Evolutionary conservation across 2,329 filamentous ascomycete genomes (phyloP).

Genomic region (Pseudogymnoascus sp.): DNA sequence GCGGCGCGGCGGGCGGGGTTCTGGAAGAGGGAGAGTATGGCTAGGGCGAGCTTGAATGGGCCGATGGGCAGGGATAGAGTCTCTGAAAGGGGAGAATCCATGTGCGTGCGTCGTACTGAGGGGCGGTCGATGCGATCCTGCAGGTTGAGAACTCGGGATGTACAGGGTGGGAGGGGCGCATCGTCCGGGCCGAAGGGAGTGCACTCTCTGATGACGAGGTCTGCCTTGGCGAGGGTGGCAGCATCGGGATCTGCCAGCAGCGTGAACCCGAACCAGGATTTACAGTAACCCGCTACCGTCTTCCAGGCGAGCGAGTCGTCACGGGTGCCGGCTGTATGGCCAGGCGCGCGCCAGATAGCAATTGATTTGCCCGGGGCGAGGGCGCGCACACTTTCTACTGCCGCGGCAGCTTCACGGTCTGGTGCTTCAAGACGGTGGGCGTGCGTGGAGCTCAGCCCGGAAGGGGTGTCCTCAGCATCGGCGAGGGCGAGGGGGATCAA

Average conservation of each 20-base stretch:
- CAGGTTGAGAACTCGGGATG: constrained; percentile 16
- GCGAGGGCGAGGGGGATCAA: constrained; percentile 30
- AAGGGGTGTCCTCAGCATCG: background rate
- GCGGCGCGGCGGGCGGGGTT: background rate
- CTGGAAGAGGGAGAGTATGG: constrained; percentile 17
- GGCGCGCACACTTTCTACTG: constrained; percentile 14
- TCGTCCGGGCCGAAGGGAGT: background rate
- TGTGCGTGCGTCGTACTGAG: background rate
- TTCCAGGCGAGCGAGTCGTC: constrained; percentile 16
- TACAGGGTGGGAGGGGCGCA: background rate
- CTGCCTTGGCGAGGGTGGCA: constrained; percentile 9
- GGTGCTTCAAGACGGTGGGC: background rate
- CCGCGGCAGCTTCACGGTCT: constrained; percentile 13
- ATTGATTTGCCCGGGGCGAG: constrained; percentile 15
- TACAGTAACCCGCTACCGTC: constrained; percentile 21
- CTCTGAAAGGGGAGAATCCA: background rate
- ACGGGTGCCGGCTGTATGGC: background rate
- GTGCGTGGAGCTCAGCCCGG: background rate
- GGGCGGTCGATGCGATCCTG: constrained; percentile 15
- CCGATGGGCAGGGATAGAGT: constrained; percentile 18
- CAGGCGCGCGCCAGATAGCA: constrained; percentile 8
- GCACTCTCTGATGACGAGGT: constrained; percentile 18
- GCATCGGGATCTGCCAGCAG: constrained; percentile 7
- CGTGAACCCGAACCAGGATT: constrained; percentile 23
- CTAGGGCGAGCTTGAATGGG: constrained; percentile 22